These are phyloP conservation scores for Candolleomyces aberdarensis DNA, from an alignment of 768 basidiomycete genomes.

Conservation along the genomic window DNA sequence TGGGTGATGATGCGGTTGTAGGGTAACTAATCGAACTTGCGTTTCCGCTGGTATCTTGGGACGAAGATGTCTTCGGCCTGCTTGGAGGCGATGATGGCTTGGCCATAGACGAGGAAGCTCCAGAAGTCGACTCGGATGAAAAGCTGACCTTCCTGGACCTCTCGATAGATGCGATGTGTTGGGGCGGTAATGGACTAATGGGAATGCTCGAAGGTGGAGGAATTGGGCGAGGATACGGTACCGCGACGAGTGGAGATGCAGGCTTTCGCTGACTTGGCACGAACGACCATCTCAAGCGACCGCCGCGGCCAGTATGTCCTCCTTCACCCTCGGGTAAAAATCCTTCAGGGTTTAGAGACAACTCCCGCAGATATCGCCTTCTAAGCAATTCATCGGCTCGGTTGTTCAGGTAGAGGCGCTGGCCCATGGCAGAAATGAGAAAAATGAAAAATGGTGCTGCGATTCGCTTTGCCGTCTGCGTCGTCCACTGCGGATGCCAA, in stretches of 20 bases:
- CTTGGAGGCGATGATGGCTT: not conserved
- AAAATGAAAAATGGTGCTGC: slow-evolving; percentile 5
- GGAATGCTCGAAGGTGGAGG: not conserved
- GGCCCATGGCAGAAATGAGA: slow-evolving; percentile 5
- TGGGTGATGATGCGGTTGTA: not conserved
- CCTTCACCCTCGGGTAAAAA: not conserved
- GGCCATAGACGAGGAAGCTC: not conserved
- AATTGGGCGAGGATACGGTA: slow-evolving; percentile 2
- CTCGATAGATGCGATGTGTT: not conserved
- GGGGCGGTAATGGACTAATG: not conserved
- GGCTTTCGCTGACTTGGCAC: not conserved
- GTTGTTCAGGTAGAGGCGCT: slow-evolving; percentile 7
- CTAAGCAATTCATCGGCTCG: slow-evolving; percentile 3
- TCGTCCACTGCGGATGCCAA: not conserved
- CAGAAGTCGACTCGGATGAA: not conserved
- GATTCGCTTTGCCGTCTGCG: not conserved
- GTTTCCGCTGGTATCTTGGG: not conserved
- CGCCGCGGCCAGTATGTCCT: not conserved
- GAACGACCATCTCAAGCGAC: not conserved
- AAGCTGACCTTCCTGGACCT: not conserved
- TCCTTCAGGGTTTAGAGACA: no score
- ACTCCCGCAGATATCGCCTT: slow-evolving; percentile 1
- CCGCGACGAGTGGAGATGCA: not conserved
- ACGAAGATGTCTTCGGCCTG: not conserved
- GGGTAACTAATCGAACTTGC: not conserved